phyloP scores from a whole-genome alignment of 768 basidiomycete genomes.

The Boletus edulis region DNA sequence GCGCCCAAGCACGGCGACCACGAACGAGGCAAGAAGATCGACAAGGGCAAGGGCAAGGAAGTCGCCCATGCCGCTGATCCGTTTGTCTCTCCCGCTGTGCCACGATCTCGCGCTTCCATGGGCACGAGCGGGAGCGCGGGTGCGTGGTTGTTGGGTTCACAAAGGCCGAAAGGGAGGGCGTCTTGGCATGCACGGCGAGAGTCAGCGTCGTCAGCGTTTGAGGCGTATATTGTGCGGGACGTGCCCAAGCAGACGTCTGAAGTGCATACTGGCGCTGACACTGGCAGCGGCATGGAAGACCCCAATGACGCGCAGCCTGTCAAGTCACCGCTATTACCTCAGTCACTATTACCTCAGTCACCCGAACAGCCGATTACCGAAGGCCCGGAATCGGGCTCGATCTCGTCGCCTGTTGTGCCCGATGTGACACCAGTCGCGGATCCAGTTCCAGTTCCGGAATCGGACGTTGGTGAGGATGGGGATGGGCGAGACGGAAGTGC shows the following conservation, averaged over 20 bases:
- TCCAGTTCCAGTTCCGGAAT: neutral
- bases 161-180: neutral
- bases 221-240: slow-evolving; percentile 17
- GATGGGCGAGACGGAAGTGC: neutral
- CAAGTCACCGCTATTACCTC: neutral
- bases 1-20: neutral
- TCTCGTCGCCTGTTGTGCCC: neutral
- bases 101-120: neutral
- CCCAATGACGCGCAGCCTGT: neutral
- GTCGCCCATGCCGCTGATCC: neutral
- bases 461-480: neutral
- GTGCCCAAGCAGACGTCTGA: neutral
- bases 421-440: neutral
- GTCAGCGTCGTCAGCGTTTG: slow-evolving; percentile 15
- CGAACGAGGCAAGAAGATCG: no score
- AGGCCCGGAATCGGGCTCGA: neutral
- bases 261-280: no score
- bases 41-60: neutral
- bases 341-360: no score
- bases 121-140: neutral
- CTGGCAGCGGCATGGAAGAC: no score
- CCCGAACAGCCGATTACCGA: neutral
- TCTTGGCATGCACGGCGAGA: slow-evolving; percentile 4
- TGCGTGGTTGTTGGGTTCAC: neutral
- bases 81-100: neutral